Conservation (phyloP, 2,329 filamentous ascomycete species). For the Paecilomyces variotii region DNA sequence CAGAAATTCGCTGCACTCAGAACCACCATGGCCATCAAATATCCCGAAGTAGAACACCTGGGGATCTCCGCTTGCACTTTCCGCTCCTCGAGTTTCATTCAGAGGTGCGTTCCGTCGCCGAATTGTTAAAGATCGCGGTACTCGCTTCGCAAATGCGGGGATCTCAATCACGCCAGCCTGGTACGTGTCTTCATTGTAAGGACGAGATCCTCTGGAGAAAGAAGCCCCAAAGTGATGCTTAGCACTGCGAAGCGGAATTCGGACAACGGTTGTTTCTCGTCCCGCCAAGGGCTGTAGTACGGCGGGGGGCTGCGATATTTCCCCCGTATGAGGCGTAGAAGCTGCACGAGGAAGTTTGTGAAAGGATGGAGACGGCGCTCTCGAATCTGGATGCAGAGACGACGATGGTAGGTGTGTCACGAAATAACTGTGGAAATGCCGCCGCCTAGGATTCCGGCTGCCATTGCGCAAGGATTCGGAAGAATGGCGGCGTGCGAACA, state of each 20-base stretch:
- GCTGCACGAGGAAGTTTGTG: slow-evolving; percentile 83
- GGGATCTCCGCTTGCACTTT: slow-evolving; percentile 75
- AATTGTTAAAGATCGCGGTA: slow-evolving; percentile 56
- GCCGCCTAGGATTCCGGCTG: slow-evolving; percentile 23
- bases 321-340: slow-evolving; percentile 66
- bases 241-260: slow-evolving; percentile 84
- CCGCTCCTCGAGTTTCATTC: slow-evolving; percentile 59
- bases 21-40: slow-evolving; percentile 92
- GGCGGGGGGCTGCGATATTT: slow-evolving; percentile 43
- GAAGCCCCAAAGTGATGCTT: slow-evolving; percentile 92
- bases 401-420: slow-evolving; percentile 91
- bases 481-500: slow-evolving; percentile 21
- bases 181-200: slow-evolving; percentile 88
- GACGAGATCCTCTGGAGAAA: slow-evolving; percentile 69
- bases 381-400: slow-evolving; percentile 81
- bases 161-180: slow-evolving; percentile 91
- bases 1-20: slow-evolving; percentile 79
- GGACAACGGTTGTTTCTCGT: slow-evolving; percentile 83
- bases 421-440: slow-evolving; percentile 88
- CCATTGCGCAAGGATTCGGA: slow-evolving; percentile 11
- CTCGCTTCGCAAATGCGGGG: slow-evolving; percentile 81
- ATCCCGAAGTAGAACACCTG: slow-evolving; percentile 97
- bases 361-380: slow-evolving; percentile 54
- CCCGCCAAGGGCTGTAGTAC: slow-evolving; percentile 54
- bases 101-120: slow-evolving; percentile 16